Evolutionary conservation across 805 yeast species (phyloP).

Genomic region (Danielia reshetovae): DNA sequence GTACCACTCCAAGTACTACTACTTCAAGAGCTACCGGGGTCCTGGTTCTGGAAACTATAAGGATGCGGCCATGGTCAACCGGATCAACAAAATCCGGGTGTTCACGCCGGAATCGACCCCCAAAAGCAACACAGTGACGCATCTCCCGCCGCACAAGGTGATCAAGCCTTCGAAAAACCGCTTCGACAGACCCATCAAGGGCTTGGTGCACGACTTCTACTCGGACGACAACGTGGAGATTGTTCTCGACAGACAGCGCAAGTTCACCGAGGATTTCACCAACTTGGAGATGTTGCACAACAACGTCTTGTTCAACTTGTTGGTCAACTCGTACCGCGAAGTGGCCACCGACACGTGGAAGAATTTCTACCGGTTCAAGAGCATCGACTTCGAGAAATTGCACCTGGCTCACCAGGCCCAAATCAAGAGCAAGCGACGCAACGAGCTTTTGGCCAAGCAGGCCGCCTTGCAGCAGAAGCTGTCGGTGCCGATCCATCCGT

Average conservation of each 20-base stretch:
- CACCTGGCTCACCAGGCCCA: slow-evolving; percentile 16
- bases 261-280: slow-evolving; percentile 30
- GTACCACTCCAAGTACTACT: slow-evolving; percentile 35
- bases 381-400: slow-evolving; percentile 37
- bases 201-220: slow-evolving; percentile 34
- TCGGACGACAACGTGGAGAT: slow-evolving; percentile 28
- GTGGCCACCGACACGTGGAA: slow-evolving; percentile 38
- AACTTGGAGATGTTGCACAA: slow-evolving; percentile 44
- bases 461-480: slow-evolving; percentile 5
- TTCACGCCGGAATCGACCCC: slow-evolving; percentile 11
- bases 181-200: slow-evolving; percentile 29
- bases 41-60: slow-evolving; percentile 45
- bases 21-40: slow-evolving; percentile 38
- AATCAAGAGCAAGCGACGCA: slow-evolving; percentile 11
- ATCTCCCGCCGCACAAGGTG: slow-evolving; percentile 18
- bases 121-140: slow-evolving; percentile 20
- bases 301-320: slow-evolving; percentile 36
- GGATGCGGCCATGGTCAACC: slow-evolving; percentile 39
- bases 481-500: slow-evolving; percentile 5
- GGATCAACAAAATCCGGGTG: slow-evolving; percentile 31
- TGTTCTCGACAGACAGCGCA: slow-evolving; percentile 25
- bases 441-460: slow-evolving; percentile 7
- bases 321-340: slow-evolving; percentile 37
- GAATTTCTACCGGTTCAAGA: slow-evolving; percentile 35
- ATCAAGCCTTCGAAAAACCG: slow-evolving; percentile 13